These are phyloP conservation scores for Apiospora rasikravindrae DNA, from an alignment of 2,329 filamentous ascomycete genomes.

Conservation along the genomic window DNA sequence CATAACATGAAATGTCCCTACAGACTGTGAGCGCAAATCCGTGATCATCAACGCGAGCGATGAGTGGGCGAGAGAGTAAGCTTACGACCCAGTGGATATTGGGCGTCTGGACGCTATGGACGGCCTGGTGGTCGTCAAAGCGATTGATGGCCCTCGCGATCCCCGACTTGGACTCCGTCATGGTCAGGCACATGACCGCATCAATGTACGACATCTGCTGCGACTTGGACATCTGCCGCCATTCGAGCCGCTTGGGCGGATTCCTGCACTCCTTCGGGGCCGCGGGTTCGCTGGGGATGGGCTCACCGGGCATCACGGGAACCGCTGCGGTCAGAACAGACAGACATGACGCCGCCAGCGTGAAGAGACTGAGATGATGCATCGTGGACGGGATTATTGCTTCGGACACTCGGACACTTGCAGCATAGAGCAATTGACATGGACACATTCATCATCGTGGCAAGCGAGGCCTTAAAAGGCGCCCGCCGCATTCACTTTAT, in stretches of 20 bases:
- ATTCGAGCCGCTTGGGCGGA: constrained; percentile 1
- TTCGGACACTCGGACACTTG: neutral
- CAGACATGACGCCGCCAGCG: neutral
- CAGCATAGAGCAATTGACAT: neutral
- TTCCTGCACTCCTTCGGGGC: neutral
- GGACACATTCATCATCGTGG: neutral
- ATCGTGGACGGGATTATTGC: too few relatives aligned
- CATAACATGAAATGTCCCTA: constrained; percentile 15
- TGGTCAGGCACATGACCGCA: constrained; percentile 16
- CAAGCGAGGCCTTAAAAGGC: neutral
- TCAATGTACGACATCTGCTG: constrained; percentile 17
- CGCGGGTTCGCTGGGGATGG: neutral
- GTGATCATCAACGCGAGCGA: neutral
- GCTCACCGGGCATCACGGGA: neutral
- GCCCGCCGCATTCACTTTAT: neutral
- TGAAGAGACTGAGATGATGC: neutral
- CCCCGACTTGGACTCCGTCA: constrained; percentile 3
- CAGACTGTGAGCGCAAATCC: neutral
- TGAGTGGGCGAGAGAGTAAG: neutral
- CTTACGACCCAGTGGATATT: constrained; percentile 21
- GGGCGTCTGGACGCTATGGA: constrained; percentile 19
- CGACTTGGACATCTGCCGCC: constrained; percentile 13
- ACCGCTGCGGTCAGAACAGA: neutral
- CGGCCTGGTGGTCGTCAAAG: constrained; percentile 22
- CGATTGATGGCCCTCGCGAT: constrained; percentile 18